phyloP scores from a whole-genome alignment of 2,329 filamentous ascomycete genomes.

The Capronia epimyces region DNA sequence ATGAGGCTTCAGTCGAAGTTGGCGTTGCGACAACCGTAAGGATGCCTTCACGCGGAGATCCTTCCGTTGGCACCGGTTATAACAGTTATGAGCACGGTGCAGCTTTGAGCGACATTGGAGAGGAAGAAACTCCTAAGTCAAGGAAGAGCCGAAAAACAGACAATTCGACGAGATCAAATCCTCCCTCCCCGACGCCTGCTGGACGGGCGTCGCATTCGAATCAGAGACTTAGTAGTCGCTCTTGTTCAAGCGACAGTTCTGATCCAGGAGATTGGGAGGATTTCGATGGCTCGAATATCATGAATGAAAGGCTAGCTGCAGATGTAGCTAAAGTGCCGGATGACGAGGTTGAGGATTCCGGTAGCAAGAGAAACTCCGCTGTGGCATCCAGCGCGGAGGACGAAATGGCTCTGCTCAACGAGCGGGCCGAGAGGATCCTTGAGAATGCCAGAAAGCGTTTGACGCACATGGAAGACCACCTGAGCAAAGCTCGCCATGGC shows the following conservation, averaged over 20 bases:
- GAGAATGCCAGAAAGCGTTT: constrained; percentile 86
- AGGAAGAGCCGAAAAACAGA: constrained; percentile 14
- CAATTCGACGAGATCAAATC: constrained; percentile 6
- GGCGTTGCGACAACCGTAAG: constrained; percentile 23
- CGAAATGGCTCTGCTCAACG: constrained; percentile 70
- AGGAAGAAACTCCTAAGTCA: constrained; percentile 35
- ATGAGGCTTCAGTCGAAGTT: constrained; percentile 17
- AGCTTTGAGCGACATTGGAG: constrained; percentile 43
- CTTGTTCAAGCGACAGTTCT: constrained; percentile 33
- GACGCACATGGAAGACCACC: constrained; percentile 88
- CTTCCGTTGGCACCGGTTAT: constrained; percentile 27
- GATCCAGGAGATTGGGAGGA: constrained; percentile 30
- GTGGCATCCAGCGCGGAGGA: constrained; percentile 48
- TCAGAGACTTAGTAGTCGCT: constrained; percentile 51
- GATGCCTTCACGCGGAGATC: constrained; percentile 17
- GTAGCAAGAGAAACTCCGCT: constrained; percentile 32
- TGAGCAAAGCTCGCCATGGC: constrained; percentile 69
- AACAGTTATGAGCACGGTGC: constrained; percentile 38
- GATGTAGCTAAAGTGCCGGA: constrained; percentile 28
- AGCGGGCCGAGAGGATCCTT: constrained; percentile 80
- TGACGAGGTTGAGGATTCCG: constrained; percentile 31
- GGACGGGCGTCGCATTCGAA: constrained; percentile 7
- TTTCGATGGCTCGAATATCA: constrained; percentile 27
- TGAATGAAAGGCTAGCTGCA: constrained; percentile 26
- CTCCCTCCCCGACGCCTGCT: constrained; percentile 18